Evolutionary conservation across 768 basidiomycete species (phyloP).

Genomic region (Nidula microcarpa): DNA sequence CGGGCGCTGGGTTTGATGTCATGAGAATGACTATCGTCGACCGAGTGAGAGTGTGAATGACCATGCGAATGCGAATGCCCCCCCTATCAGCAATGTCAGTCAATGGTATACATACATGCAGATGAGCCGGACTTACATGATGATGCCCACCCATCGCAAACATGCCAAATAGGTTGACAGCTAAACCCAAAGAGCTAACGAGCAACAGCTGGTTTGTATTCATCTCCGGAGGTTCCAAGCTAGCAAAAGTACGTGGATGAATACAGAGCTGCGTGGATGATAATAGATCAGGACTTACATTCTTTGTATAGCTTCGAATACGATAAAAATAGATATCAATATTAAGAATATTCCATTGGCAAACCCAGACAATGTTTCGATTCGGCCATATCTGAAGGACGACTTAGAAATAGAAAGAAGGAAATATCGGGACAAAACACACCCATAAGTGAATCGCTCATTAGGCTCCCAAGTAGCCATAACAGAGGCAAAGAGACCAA

Average conservation of each 20-base stretch:
- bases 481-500: slow-evolving; percentile 92
- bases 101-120: neutral
- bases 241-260: slow-evolving; percentile 19
- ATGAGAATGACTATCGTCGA: slow-evolving; percentile 16
- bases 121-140: slow-evolving; percentile 47
- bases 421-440: slow-evolving; percentile 15
- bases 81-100: slow-evolving; percentile 28
- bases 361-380: slow-evolving; percentile 97
- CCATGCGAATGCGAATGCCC: slow-evolving; percentile 58
- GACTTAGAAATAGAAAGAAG: neutral
- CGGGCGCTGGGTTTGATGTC: slow-evolving; percentile 30
- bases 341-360: slow-evolving; percentile 95
- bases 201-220: slow-evolving; percentile 89
- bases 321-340: slow-evolving; percentile 94
- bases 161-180: slow-evolving; percentile 97
- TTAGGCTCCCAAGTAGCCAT: slow-evolving; percentile 99
- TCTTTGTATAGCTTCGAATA: slow-evolving; percentile 95
- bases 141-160: slow-evolving; percentile 97
- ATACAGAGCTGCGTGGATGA: neutral
- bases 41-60: slow-evolving; percentile 25
- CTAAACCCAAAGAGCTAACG: slow-evolving; percentile 85
- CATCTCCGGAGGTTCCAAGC: slow-evolving; percentile 96
- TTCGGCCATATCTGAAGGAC: slow-evolving; percentile 77
- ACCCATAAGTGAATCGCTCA: slow-evolving; percentile 95
- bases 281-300: slow-evolving; percentile 47